phyloP scores from a whole-genome alignment of 2,329 filamentous ascomycete species.

The Xylaria hypoxylon region DNA sequence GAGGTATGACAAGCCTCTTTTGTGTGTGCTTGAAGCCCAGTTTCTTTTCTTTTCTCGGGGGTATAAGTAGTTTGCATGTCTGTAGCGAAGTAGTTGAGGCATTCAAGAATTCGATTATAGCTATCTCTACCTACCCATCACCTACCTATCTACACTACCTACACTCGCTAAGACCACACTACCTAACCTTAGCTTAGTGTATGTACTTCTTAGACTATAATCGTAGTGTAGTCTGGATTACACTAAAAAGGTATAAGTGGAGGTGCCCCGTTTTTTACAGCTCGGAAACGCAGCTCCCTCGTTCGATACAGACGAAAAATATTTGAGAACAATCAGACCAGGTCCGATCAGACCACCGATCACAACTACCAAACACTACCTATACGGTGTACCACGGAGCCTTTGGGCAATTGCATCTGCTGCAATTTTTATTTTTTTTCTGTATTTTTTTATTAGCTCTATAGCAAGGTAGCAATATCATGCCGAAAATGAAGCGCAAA shows the following conservation, averaged over 20 bases:
- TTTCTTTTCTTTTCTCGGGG: conserved; percentile 17
- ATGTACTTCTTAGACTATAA: no score
- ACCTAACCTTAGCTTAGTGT: no score
- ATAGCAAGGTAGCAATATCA: conserved; percentile 39
- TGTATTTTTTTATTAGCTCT: not conserved
- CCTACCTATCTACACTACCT: no score
- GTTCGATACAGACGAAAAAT: conserved; percentile 31
- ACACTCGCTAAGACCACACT: no score
- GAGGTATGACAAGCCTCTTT: not conserved
- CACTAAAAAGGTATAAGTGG: conserved; percentile 32
- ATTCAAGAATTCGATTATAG: no score
- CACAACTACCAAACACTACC: not conserved
- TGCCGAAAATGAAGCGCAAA: conserved; percentile 70
- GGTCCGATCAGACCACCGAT: conserved; percentile 30
- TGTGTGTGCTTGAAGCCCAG: conserved; percentile 3
- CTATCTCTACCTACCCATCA: no score
- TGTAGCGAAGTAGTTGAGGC: no score
- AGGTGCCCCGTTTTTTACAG: conserved; percentile 32
- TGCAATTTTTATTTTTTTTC: not conserved
- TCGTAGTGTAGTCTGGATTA: no score
- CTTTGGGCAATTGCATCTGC: not conserved
- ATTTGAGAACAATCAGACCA: conserved; percentile 11
- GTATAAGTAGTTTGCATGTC: conserved; percentile 25
- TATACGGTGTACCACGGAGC: not conserved
- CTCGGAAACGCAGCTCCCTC: conserved; percentile 28